Evolutionary conservation across 352 stramenopile genomes (phyloP).

Genomic region (Phytophthora colocasiae): DNA sequence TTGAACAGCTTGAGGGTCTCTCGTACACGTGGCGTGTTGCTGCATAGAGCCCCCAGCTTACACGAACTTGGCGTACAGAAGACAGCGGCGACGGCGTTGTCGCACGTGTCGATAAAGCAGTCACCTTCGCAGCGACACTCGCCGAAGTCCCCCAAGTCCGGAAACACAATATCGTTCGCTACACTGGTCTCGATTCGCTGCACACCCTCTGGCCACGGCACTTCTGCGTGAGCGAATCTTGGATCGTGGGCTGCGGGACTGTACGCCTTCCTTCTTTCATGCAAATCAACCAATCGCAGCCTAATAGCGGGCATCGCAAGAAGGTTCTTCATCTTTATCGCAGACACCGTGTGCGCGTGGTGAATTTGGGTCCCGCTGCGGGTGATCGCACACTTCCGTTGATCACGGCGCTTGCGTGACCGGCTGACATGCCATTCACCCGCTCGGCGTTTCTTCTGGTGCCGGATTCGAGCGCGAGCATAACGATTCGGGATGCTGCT

Average conservation of each 20-base stretch:
- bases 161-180: too few relatives aligned
- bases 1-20: too few relatives aligned
- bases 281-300: neutral
- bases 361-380: neutral
- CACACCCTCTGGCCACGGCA: neutral
- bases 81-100: too few relatives aligned
- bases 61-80: too few relatives aligned
- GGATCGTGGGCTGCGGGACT: neutral
- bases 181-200: neutral
- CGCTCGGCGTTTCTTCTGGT: neutral
- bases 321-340: neutral
- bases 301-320: neutral
- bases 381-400: neutral
- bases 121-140: too few relatives aligned
- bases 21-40: too few relatives aligned
- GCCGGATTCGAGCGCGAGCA: neutral
- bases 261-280: neutral
- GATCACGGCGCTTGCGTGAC: neutral
- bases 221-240: constrained; percentile 2
- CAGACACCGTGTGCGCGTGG: neutral
- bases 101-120: too few relatives aligned
- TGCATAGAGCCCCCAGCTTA: too few relatives aligned
- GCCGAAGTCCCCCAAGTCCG: too few relatives aligned
- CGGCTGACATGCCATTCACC: neutral
- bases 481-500: neutral